Conservation (phyloP, 768 basidiomycete species). For the Suillus placidus region DNA sequence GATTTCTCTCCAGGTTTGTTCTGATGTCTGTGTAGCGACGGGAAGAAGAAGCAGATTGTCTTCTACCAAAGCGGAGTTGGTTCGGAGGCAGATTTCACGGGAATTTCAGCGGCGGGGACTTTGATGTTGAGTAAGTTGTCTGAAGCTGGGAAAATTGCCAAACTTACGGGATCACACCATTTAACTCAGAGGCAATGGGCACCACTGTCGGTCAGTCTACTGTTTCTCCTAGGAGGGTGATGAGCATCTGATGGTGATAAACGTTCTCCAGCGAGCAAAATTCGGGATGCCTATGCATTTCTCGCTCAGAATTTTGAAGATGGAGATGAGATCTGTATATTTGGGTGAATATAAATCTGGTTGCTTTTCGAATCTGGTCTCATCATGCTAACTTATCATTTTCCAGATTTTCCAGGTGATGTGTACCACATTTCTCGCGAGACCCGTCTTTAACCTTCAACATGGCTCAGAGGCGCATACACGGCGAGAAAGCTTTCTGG, state of each 20-base stretch:
- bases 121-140: slow-evolving; percentile 4
- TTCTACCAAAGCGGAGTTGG: slow-evolving; percentile 31
- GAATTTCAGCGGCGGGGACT: slow-evolving; percentile 14
- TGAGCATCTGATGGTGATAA: neutral
- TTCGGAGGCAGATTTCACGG: slow-evolving; percentile 21
- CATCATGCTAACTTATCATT: neutral
- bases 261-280: slow-evolving; percentile 21
- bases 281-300: slow-evolving; percentile 30
- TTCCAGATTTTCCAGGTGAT: slow-evolving; percentile 5
- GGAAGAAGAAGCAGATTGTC: slow-evolving; percentile 19
- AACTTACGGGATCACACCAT: neutral
- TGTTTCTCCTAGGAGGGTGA: neutral
- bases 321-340: slow-evolving; percentile 21
- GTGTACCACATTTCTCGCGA: neutral
- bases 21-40: neutral
- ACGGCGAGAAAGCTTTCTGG: slow-evolving; percentile 13
- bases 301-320: slow-evolving; percentile 26
- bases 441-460: neutral
- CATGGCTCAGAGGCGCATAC: slow-evolving; percentile 8
- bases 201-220: slow-evolving; percentile 7
- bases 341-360: slow-evolving; percentile 10
- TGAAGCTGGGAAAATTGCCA: neutral
- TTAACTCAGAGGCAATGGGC: slow-evolving; percentile 12
- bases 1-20: neutral
- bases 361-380: neutral